Evolutionary conservation across 1,284 basidiomycete species (phyloP), one percentile per base, ranked within the genome.

Genomic region (Quambalaria eucalypti): DNA sequence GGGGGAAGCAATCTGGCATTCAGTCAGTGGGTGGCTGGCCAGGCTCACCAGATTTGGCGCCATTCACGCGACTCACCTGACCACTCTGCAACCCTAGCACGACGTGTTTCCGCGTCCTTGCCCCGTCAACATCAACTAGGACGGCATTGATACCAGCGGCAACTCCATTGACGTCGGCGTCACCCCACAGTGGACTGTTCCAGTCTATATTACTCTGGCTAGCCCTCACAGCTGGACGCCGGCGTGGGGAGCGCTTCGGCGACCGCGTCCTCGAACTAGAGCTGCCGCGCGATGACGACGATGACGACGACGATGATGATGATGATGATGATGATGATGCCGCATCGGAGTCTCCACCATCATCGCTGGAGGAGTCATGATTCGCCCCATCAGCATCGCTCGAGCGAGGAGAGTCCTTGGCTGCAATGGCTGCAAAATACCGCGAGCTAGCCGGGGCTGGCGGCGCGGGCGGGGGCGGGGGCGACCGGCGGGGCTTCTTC

Each of bases 181-280:
- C 21, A 40, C 51, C 30, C n/a, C 51, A 46, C 23, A 30, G 30
- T 2, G 51, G 51, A 19, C 39, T 52, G 39, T 7, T 36, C 47
- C 16, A 28, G 40, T 44, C 39, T n/a, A 25, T 25, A 28, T 42
- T 7, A 28, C n/a, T 21, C 25, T 23, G n/a, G 14, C 14, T 19
- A 28, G 8, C 2, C 39, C 40, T 26, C 9, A 31, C 16, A 4
- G n/a, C 26, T 12, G n/a, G 21, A 4, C 16, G 16, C n/a, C 2
- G 26, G 42, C 16, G 4, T 14, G 6, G 6, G 2, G 26, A 7
- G 19, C 6, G 19, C 6, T 14, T 23, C 21, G 25, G 42, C 26
- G 14, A 26, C 16, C 3, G 42, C 14, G 42, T 19, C 19, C 6
- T 2, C 16, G 26, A 19, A 21, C 42, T 28, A 26, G 14, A 21